Evolutionary conservation across 176 grass and related monocot species (phyloP).

Genomic region (Poa pratensis): DNA sequence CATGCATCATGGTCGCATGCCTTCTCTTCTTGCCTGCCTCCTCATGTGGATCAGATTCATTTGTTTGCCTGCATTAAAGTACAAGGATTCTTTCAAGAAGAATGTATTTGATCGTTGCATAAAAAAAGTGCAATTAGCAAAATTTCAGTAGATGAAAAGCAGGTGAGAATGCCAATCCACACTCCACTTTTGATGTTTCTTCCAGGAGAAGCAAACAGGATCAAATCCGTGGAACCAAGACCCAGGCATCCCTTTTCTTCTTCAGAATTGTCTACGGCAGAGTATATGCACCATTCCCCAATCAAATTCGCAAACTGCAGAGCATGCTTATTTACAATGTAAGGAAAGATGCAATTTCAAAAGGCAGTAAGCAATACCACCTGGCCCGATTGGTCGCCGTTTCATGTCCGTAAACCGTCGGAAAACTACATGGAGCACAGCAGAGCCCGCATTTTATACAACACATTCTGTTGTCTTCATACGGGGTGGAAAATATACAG

Average conservation of each 20-base stretch:
- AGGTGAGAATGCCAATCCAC: constrained; percentile 11
- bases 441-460: too few relatives aligned
- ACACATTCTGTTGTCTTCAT: too few relatives aligned
- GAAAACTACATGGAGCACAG: too few relatives aligned
- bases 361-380: background rate
- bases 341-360: background rate
- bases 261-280: constrained; percentile 8
- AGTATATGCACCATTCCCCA: background rate
- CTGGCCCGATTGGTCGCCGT: too few relatives aligned
- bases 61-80: too few relatives aligned
- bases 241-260: background rate
- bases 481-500: too few relatives aligned
- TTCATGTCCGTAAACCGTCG: too few relatives aligned
- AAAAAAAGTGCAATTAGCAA: constrained; percentile 7
- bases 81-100: too few relatives aligned
- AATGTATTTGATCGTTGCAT: background rate
- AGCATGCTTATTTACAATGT: constrained; percentile 17
- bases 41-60: too few relatives aligned
- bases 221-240: constrained; percentile 20
- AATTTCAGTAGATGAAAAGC: background rate
- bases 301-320: background rate
- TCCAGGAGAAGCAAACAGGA: background rate
- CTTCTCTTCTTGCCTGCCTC: too few relatives aligned
- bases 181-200: constrained; percentile 11
- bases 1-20: too few relatives aligned